phyloP scores from a whole-genome alignment of 176 grass and related monocot species.

The Avena sativa region DNA sequence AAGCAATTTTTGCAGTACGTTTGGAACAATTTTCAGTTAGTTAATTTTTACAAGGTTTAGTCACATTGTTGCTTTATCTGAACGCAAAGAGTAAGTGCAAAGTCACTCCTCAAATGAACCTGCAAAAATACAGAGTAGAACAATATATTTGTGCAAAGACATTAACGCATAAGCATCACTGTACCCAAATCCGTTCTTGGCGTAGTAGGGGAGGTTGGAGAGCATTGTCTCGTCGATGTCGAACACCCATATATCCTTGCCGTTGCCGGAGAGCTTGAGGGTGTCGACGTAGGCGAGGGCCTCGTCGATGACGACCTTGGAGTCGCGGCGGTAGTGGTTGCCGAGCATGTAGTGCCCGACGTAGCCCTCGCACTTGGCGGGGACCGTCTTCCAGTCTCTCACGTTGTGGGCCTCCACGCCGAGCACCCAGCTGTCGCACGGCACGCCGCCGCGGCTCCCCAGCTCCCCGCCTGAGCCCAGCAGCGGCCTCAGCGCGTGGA shows the following conservation, averaged over 20 bases:
- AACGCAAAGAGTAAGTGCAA: not conserved
- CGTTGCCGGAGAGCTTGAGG: constrained; percentile 43
- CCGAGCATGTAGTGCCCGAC: constrained; percentile 67
- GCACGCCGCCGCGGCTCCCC: not conserved
- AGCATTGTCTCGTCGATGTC: constrained; percentile 71
- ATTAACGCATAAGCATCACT: too few species aligned
- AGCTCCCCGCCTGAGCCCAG: constrained; percentile 21
- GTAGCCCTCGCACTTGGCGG: constrained; percentile 43
- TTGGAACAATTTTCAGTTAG: not conserved
- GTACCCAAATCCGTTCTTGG: constrained; percentile 63
- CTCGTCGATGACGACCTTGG: constrained; percentile 48
- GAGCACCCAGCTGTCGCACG: constrained; percentile 63
- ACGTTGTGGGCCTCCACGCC: constrained; percentile 64
- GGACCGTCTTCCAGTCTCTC: constrained; percentile 49
- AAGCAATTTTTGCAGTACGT: too few species aligned
- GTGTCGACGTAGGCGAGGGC: constrained; percentile 48
- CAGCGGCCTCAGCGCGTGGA: constrained; percentile 46
- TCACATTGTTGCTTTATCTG: not conserved
- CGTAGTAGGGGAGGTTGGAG: constrained; percentile 69
- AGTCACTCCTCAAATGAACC: not conserved
- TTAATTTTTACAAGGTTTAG: not conserved
- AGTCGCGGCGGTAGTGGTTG: constrained; percentile 50
- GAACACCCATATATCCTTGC: constrained; percentile 66
- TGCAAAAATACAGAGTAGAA: not conserved
- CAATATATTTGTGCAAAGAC: not conserved